Conservation (phyloP, 345 rosid genomes). For the Boechera stricta region DNA sequence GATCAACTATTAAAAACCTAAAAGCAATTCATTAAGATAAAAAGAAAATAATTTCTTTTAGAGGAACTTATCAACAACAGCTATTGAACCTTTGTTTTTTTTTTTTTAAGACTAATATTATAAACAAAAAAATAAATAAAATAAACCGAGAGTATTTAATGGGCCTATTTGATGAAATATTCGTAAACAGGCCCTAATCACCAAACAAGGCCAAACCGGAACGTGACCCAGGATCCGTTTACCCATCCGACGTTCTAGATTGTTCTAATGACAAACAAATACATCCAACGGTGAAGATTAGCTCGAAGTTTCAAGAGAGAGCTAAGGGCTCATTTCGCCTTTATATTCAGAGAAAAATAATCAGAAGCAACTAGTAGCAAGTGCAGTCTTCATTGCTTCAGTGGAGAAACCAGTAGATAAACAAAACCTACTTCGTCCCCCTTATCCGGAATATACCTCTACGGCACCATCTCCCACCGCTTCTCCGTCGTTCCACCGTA, state of each 20-base stretch:
- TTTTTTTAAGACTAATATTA: too few relatives aligned
- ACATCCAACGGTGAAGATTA: slow-evolving; percentile 32
- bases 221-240: slow-evolving; percentile 22
- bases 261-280: slow-evolving; percentile 1
- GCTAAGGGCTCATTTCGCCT: slow-evolving; percentile 13
- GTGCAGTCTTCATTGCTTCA: slow-evolving; percentile 15
- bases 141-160: background rate
- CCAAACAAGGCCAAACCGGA: background rate
- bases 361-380: background rate
- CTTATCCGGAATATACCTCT: slow-evolving; percentile 14
- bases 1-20: background rate
- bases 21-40: background rate
- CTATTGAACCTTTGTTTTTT: too few relatives aligned
- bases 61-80: background rate
- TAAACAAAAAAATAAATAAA: background rate
- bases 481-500: slow-evolving; percentile 13
- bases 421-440: slow-evolving; percentile 28
- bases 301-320: slow-evolving; percentile 40
- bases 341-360: background rate
- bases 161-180: slow-evolving; percentile 18
- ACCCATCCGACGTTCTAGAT: slow-evolving; percentile 28
- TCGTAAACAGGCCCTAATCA: background rate
- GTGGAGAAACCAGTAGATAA: background rate
- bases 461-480: background rate
- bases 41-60: background rate